Percentiles rank a stretch among this genome's conserved stretches.
These are phyloP conservation scores for Butyriboletus appendiculatus DNA, from an alignment of 1,284 basidiomycete species.

Conservation along the genomic window DNA sequence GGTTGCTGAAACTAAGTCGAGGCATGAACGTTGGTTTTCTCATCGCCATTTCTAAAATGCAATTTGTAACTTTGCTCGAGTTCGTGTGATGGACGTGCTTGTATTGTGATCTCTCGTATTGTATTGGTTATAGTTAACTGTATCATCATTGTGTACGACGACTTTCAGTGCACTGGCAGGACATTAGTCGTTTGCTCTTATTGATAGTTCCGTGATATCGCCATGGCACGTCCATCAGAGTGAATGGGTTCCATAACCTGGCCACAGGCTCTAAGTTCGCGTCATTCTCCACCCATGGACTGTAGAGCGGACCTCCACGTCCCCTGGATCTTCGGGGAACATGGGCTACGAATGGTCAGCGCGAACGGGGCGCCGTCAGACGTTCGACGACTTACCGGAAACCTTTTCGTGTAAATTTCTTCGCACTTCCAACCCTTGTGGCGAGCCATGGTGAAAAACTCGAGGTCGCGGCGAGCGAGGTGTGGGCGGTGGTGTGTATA, in stretches of 20 bases:
- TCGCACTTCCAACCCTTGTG: slow-evolving; percentile 75
- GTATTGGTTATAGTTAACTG: neutral
- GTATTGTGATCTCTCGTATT: neutral
- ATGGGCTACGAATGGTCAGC: slow-evolving; percentile 56
- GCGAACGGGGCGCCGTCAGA: neutral
- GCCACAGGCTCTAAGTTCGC: slow-evolving; percentile 12
- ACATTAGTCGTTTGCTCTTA: neutral
- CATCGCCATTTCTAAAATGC: neutral
- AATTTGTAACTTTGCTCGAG: neutral
- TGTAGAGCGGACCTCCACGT: slow-evolving; percentile 67
- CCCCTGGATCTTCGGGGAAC: slow-evolving; percentile 86
- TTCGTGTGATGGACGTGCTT: neutral
- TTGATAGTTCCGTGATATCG: neutral
- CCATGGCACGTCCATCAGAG: neutral
- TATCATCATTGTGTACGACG: neutral
- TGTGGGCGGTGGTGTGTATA: slow-evolving; percentile 91
- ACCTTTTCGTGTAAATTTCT: slow-evolving; percentile 69
- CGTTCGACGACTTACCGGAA: slow-evolving; percentile 46
- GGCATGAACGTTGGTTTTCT: neutral
- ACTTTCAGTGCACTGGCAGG: neutral
- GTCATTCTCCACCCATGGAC: slow-evolving; percentile 79
- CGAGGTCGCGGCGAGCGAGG: slow-evolving; percentile 82
- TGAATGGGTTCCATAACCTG: neutral
- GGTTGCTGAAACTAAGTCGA: neutral
- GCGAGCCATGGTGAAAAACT: slow-evolving; percentile 76